Conservation (phyloP, 2,329 filamentous ascomycete species). For the Colletotrichum euphorbiae region DNA sequence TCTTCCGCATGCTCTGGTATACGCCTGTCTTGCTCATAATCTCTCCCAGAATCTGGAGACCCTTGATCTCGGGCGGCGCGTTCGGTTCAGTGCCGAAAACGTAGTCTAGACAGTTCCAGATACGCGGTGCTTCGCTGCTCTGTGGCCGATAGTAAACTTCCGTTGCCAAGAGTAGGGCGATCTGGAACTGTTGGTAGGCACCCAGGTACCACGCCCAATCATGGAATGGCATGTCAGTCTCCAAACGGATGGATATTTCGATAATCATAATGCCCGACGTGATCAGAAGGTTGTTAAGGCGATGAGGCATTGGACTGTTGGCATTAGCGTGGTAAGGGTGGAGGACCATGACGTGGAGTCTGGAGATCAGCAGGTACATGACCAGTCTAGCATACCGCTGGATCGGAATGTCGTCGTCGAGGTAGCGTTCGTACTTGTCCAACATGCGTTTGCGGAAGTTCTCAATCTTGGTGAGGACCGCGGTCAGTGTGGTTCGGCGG, state of each 20-base stretch:
- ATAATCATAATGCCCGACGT: conserved; percentile 67
- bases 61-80: conserved; percentile 67
- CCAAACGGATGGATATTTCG: conserved; percentile 60
- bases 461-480: conserved; percentile 75
- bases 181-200: conserved; percentile 79
- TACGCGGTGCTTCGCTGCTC: conserved; percentile 69
- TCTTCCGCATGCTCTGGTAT: conserved; percentile 69
- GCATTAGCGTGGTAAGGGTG: conserved; percentile 72
- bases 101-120: conserved; percentile 79
- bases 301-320: conserved; percentile 64
- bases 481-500: conserved; percentile 70
- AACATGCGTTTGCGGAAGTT: conserved; percentile 74
- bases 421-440: conserved; percentile 72
- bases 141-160: conserved; percentile 72
- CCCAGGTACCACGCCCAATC: conserved; percentile 78
- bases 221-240: conserved; percentile 58
- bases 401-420: conserved; percentile 69
- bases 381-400: conserved; percentile 74
- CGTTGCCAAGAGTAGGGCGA: conserved; percentile 74
- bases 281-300: conserved; percentile 72
- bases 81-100: conserved; percentile 72
- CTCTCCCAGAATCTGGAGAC: conserved; percentile 69
- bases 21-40: conserved; percentile 70
- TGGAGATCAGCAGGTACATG: conserved; percentile 71
- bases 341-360: conserved; percentile 74